Evolutionary conservation across 2,329 filamentous ascomycete species (phyloP).

Genomic region (Fusarium sp.): DNA sequence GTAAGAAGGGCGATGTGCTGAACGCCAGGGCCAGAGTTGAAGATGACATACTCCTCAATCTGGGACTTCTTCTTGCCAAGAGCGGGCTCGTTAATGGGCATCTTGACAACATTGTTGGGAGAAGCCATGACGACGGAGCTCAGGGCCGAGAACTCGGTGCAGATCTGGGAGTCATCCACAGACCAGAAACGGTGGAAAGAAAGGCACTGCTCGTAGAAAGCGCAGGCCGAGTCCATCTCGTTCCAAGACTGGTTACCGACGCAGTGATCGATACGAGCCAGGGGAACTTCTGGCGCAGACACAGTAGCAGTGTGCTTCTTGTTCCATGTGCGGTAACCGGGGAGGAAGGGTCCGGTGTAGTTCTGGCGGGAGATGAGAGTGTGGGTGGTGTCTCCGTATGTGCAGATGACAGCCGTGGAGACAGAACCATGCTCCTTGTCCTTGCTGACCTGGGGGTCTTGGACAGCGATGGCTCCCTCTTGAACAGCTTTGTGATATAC

Average conservation of each 20-base stretch:
- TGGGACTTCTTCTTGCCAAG: constrained; percentile 91
- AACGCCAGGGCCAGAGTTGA: constrained; percentile 90
- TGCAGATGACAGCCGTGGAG: constrained; percentile 84
- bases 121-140: constrained; percentile 93
- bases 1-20: constrained; percentile 95
- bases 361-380: constrained; percentile 82
- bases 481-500: constrained; percentile 83
- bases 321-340: constrained; percentile 78
- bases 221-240: constrained; percentile 79
- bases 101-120: constrained; percentile 89
- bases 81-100: constrained; percentile 98
- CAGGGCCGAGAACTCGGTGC: constrained; percentile 91
- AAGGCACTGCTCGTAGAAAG: constrained; percentile 88
- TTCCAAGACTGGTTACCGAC: constrained; percentile 98
- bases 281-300: constrained; percentile 73
- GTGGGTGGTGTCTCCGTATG: constrained; percentile 96
- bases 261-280: constrained; percentile 92
- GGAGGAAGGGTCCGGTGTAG: constrained; percentile 85
- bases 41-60: constrained; percentile 94
- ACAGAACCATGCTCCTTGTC: constrained; percentile 77
- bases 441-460: constrained; percentile 67
- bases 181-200: constrained; percentile 98
- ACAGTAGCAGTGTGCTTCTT: constrained; percentile 56
- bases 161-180: constrained; percentile 93
- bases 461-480: constrained; percentile 73